Evolutionary conservation across 495 filamentous ascomycete genomes (phyloP), one percentile per base, ranked within the genome.

Genomic region (Neurospora sublineolata): DNA sequence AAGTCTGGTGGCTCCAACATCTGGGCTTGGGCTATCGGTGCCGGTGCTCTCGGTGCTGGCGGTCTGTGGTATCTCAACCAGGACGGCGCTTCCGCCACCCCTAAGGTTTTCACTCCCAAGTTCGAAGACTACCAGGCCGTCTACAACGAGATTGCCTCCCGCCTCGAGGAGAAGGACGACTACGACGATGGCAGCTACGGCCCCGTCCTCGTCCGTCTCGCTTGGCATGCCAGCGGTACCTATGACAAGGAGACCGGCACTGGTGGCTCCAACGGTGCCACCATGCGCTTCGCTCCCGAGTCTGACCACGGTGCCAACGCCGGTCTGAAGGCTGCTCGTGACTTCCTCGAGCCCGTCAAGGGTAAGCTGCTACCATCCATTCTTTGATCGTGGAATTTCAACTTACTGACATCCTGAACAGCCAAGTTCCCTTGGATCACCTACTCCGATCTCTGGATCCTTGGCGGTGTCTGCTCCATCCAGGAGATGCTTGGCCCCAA

Each of bases 131-230:
- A 97, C 85, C 93, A 97, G 87, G 91, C 92, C 83, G 93, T 97
- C 73, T 99, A 99, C 83, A 89, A 97, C 77, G 91, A 89, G 78
- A 89, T 99, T 77, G 93, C 95, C 42, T 81, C 84, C 76, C 83
- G 84, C 39, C 83, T 99, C 64, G 90, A 94, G 81, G 91, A 97
- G 83, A 88, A 95, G 77, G 93, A 95, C 73, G 93, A 97, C 72
- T 97, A 97, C 78, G 95, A 97, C 79, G 94, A 99, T 82, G 95
- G 95, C 75, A 93, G 90, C 84, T 99, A 97, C 79, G 95, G 93
- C 71, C 95, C 95, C 38, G 94, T 97, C 70, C 84, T 97, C 67
- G 82, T 97, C 44, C 89, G 93, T 77, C 87, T 96, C 76, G 92
- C 92, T 68, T 96, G 93, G 93, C 93, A 96, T 83, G 89, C 89